Conservation (phyloP, 495 filamentous ascomycete species). For the Opeltia flavorubescens region DNA sequence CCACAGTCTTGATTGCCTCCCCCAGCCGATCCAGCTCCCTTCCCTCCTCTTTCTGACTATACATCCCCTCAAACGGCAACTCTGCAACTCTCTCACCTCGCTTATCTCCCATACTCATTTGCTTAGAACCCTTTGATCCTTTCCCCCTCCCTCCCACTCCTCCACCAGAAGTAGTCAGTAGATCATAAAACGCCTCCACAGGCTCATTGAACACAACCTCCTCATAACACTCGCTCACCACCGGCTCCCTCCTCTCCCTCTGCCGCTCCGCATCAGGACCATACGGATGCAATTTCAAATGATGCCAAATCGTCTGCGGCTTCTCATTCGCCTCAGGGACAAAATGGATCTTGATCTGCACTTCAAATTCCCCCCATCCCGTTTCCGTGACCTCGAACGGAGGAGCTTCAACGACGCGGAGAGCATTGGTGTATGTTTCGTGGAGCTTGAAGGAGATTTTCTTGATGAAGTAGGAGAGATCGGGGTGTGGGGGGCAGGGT, state of each 20-base stretch:
- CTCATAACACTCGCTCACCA: constrained; percentile 69
- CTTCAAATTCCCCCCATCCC: constrained; percentile 96
- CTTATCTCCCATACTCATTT: constrained; percentile 16
- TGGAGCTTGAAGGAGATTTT: constrained; percentile 97
- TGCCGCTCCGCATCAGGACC: constrained; percentile 65
- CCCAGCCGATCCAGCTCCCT: constrained; percentile 46
- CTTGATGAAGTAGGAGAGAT: constrained; percentile 89
- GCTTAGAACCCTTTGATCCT: constrained; percentile 31
- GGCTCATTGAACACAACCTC: constrained; percentile 95
- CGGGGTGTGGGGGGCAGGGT: constrained; percentile 67
- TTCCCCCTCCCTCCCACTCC: constrained; percentile 20
- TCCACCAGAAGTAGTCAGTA: constrained; percentile 48
- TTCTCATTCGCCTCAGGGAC: constrained; percentile 75
- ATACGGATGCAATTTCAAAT: constrained; percentile 82
- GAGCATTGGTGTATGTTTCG: constrained; percentile 80
- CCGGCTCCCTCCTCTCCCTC: constrained; percentile 46
- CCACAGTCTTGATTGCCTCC: constrained; percentile 50
- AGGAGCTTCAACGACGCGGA: constrained; percentile 61
- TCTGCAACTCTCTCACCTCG: constrained; percentile 50
- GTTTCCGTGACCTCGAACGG: constrained; percentile 84
- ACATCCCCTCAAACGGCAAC: constrained; percentile 53
- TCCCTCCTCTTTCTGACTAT: constrained; percentile 58
- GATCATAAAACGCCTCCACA: constrained; percentile 72
- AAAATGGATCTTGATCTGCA: constrained; percentile 86
- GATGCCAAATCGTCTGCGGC: constrained; percentile 80